Evolutionary conservation across 169 alveolate genomes (phyloP).

Genomic region (Theileria equi): DNA sequence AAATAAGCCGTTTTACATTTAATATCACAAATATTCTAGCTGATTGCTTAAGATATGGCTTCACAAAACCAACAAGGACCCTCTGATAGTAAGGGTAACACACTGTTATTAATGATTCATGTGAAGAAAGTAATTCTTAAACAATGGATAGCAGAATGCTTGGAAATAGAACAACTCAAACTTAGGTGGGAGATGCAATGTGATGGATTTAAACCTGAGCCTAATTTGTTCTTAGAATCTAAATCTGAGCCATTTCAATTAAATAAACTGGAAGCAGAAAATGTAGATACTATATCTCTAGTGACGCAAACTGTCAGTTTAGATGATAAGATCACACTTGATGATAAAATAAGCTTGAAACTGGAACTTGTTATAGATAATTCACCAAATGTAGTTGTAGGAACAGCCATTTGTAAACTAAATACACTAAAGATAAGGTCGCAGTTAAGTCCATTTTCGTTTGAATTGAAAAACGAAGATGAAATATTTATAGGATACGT

Average conservation of each 20-base stretch:
- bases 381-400: conserved; percentile 12
- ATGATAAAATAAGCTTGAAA: conserved; percentile 4
- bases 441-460: neutral
- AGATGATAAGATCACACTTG: neutral
- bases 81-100: neutral
- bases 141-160: neutral
- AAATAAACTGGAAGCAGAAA: neutral
- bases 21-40: neutral
- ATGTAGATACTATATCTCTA: conserved; percentile 32
- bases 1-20: too few species aligned
- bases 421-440: conserved; percentile 7
- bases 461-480: conserved; percentile 11
- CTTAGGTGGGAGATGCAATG: conserved; percentile 18
- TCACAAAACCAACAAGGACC: too few species aligned
- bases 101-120: conserved; percentile 33
- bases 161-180: neutral
- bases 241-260: conserved; percentile 1
- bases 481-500: conserved; percentile 14
- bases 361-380: neutral
- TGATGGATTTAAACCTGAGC: neutral
- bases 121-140: conserved; percentile 20
- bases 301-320: conserved; percentile 8
- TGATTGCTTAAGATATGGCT: neutral
- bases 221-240: neutral
- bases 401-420: neutral